Evolutionary conservation across 345 rosid genomes (phyloP).

Genomic region (Acer negundo): DNA sequence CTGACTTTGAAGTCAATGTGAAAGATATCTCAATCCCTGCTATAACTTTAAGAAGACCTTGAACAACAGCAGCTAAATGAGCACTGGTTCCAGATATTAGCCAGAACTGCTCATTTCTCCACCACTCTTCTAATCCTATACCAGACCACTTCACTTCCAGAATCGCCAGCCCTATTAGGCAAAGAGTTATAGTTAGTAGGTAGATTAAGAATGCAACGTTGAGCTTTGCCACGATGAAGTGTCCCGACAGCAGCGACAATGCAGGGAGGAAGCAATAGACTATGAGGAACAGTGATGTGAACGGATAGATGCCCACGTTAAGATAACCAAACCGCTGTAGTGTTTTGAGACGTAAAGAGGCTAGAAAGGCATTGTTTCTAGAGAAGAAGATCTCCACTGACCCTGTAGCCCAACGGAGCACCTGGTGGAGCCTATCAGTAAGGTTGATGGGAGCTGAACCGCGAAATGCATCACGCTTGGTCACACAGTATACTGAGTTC

Average conservation of each 20-base stretch:
- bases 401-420: slow-evolving; percentile 95
- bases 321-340: slow-evolving; percentile 87
- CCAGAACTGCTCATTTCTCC: slow-evolving; percentile 99
- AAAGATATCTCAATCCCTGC: slow-evolving; percentile 96
- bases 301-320: slow-evolving; percentile 93
- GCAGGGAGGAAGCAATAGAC: slow-evolving; percentile 97
- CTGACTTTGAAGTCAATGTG: slow-evolving; percentile 81
- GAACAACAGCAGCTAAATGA: slow-evolving; percentile 83
- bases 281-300: slow-evolving; percentile 84
- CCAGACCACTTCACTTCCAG: slow-evolving; percentile 92
- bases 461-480: slow-evolving; percentile 83
- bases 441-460: slow-evolving; percentile 96
- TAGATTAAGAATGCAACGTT: slow-evolving; percentile 61
- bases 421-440: slow-evolving; percentile 92
- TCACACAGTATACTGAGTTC: slow-evolving; percentile 89
- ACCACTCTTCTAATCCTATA: slow-evolving; percentile 86
- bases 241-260: slow-evolving; percentile 86
- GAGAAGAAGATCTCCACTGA: slow-evolving; percentile 98
- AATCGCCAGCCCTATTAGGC: slow-evolving; percentile 69
- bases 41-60: slow-evolving; percentile 78
- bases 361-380: slow-evolving; percentile 83
- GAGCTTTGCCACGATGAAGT: slow-evolving; percentile 71
- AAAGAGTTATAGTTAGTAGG: slow-evolving; percentile 60
- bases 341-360: slow-evolving; percentile 55
- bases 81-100: slow-evolving; percentile 91